Conservation (phyloP, 768 basidiomycete genomes). For the Boletus rufocinnamomeus region DNA sequence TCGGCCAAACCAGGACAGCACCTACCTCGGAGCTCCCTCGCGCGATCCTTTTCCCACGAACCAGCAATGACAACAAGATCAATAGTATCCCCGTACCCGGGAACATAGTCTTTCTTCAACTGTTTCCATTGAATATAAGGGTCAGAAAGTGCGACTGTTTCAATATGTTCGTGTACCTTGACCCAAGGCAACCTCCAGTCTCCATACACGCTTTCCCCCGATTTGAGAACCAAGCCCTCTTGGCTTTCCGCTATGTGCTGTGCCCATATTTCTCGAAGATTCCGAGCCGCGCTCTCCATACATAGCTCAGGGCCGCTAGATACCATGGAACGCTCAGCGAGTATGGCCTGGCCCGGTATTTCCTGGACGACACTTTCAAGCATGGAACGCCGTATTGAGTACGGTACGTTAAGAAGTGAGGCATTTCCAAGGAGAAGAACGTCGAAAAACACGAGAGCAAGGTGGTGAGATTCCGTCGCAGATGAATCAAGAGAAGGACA, state of each 20-base stretch:
- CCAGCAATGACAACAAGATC: conserved; percentile 80
- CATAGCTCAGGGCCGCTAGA: conserved; percentile 12
- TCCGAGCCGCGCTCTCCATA: conserved; percentile 19
- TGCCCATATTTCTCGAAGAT: conserved; percentile 51
- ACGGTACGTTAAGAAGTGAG: conserved; percentile 57
- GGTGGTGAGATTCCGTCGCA: conserved; percentile 47
- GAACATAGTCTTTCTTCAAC: conserved; percentile 87
- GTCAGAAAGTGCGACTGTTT: conserved; percentile 18
- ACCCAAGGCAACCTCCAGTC: conserved; percentile 73
- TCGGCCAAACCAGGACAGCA: neutral
- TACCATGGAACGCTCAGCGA: conserved; percentile 59
- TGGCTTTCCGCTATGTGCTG: conserved; percentile 51
- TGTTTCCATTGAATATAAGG: conserved; percentile 18
- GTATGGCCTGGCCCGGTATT: conserved; percentile 61
- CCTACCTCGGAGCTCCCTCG: conserved; percentile 71
- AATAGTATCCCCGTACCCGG: conserved; percentile 76
- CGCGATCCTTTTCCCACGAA: conserved; percentile 79
- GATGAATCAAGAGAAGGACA: conserved; percentile 47
- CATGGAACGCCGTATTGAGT: conserved; percentile 56
- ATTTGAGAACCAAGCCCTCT: conserved; percentile 81
- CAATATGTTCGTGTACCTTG: conserved; percentile 46
- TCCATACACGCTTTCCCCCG: conserved; percentile 66
- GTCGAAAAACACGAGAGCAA: conserved; percentile 89
- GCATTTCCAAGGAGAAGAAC: conserved; percentile 66
- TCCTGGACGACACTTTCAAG: conserved; percentile 59